Percentiles rank a stretch among this genome's conserved stretches.
phyloP scores from a whole-genome alignment of 2,329 filamentous ascomycete genomes.

The Diaporthe vexans region DNA sequence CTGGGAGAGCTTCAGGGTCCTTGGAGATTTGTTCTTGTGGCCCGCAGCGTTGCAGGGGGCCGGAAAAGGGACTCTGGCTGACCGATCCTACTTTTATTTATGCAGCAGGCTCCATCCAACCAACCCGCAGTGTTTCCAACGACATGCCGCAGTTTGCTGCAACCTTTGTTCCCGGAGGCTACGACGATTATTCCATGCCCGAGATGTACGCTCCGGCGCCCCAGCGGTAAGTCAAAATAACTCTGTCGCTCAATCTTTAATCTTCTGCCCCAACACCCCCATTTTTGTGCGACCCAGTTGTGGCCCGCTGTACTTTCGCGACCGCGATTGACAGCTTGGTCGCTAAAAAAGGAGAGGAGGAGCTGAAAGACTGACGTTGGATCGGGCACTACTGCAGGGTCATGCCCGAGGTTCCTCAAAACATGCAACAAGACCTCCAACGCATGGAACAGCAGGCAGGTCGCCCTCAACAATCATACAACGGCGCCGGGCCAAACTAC shows the following conservation, averaged over 20 bases:
- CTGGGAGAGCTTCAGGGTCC: constrained; percentile 40
- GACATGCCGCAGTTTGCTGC: constrained; percentile 65
- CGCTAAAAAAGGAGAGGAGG: constrained; percentile 46
- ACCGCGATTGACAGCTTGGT: constrained; percentile 33
- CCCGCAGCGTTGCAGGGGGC: constrained; percentile 38
- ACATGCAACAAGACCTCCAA: constrained; percentile 95
- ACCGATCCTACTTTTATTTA: constrained; percentile 48
- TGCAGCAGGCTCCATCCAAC: constrained; percentile 51
- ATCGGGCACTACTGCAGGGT: constrained; percentile 70
- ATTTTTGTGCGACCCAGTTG: constrained; percentile 36
- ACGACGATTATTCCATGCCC: constrained; percentile 73
- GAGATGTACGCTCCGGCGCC: constrained; percentile 70
- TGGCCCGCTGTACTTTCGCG: constrained; percentile 33
- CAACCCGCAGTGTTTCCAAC: constrained; percentile 52
- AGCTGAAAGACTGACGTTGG: constrained; percentile 53
- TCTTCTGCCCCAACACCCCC: constrained; percentile 31
- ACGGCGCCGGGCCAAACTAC: constrained; percentile 49
- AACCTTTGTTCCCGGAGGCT: constrained; percentile 71
- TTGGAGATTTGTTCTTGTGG: constrained; percentile 40
- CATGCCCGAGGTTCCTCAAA: constrained; percentile 95
- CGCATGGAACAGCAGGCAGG: constrained; percentile 87
- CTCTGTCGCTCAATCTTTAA: constrained; percentile 19
- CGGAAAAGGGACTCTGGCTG: constrained; percentile 42
- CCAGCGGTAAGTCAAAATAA: constrained; percentile 64
- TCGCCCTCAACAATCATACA: constrained; percentile 51